Percentiles rank a stretch among this genome's conserved stretches.
Evolutionary conservation across 257 asterid genomes (phyloP).

Genomic region (Solanum gandarillasii): DNA sequence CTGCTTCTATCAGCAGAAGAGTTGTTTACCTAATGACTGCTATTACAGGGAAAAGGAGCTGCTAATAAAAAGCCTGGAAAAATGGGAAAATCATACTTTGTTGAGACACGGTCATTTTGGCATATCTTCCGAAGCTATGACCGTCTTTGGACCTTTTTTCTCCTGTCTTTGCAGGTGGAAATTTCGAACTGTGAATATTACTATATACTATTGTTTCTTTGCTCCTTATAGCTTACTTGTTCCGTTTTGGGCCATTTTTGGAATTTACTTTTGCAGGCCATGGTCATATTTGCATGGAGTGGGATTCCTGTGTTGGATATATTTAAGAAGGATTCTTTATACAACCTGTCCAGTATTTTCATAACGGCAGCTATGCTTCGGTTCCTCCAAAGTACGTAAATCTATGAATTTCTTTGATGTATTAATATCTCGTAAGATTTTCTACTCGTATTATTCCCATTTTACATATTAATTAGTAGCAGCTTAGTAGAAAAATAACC

Average conservation of each 20-base stretch:
- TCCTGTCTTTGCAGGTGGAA: conserved; percentile 73
- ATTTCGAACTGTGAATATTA: conserved; percentile 4
- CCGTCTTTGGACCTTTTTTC: conserved; percentile 88
- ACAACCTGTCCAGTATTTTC: conserved; percentile 68
- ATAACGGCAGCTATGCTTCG: conserved; percentile 90
- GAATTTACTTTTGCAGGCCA: conserved; percentile 42
- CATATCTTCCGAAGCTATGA: conserved; percentile 91
- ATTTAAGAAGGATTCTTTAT: conserved; percentile 47
- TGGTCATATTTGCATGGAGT: conserved; percentile 79
- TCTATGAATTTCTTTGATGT: not conserved
- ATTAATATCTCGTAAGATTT: not conserved
- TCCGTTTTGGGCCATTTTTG: not conserved
- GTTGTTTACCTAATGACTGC: not conserved
- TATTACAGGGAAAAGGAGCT: conserved; percentile 57
- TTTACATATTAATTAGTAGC: not conserved
- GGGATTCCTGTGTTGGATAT: conserved; percentile 44
- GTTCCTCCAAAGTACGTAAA: conserved; percentile 66
- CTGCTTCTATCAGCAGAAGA: not conserved
- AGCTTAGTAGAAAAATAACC: conserved; percentile 4
- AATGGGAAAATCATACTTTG: conserved; percentile 86
- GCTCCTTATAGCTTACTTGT: conserved; percentile 9
- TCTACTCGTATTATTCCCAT: not conserved
- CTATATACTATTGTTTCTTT: not conserved
- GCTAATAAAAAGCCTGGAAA: conserved; percentile 31
- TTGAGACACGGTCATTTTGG: conserved; percentile 93